Percentiles rank a stretch among this genome's conserved stretches.
These are phyloP conservation scores for Xylaria sp. DNA, from an alignment of 2,329 filamentous ascomycete genomes.

Conservation along the genomic window DNA sequence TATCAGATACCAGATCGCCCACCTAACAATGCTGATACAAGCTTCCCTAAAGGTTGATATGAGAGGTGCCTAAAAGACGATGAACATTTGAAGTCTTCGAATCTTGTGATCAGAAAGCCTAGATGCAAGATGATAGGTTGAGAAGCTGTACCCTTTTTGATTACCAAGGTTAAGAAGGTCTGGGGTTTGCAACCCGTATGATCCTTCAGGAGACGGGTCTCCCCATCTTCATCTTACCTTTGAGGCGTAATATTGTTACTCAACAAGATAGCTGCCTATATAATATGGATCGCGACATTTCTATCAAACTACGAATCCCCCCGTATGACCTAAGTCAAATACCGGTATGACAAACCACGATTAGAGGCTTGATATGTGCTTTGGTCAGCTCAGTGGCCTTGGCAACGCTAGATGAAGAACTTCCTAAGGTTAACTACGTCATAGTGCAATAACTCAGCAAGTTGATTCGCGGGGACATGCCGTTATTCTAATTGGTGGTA, in stretches of 20 bases:
- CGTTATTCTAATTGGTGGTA: too few relatives aligned
- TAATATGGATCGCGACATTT: not conserved
- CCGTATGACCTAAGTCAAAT: not conserved
- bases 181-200: too few relatives aligned
- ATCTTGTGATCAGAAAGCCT: not conserved
- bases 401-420: not conserved
- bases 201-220: too few relatives aligned
- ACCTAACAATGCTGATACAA: not conserved
- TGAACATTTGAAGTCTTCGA: not conserved
- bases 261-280: not conserved
- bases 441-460: not conserved
- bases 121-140: not conserved
- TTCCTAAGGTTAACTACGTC: not conserved
- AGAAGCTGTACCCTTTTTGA: too few relatives aligned
- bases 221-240: not conserved
- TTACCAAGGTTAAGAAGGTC: too few relatives aligned
- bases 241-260: not conserved
- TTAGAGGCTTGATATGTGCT: not conserved
- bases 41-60: not conserved
- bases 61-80: not conserved
- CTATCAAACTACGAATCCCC: not conserved
- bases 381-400: not conserved
- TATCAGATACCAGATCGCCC: not conserved
- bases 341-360: not conserved
- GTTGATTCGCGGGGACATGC: not conserved